phyloP scores from a whole-genome alignment of 805 yeast species.

The Lipomyces kockii region DNA sequence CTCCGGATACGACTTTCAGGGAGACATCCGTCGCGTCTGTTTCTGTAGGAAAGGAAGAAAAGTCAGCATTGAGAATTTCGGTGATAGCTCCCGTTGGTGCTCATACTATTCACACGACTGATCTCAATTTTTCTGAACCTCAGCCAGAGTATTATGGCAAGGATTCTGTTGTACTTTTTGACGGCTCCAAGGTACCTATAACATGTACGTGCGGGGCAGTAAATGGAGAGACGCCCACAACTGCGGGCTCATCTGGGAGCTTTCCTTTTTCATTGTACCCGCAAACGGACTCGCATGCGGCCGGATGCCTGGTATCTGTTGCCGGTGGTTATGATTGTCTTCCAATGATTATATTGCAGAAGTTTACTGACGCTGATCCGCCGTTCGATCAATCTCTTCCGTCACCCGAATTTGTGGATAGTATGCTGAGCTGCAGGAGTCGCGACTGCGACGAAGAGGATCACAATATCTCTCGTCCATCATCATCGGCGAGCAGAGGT shows the following conservation, averaged over 20 bases:
- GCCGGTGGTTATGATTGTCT: constrained; percentile 2
- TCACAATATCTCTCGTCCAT: neutral
- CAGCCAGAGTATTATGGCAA: neutral
- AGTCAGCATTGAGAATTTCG: neutral
- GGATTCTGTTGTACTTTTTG: constrained; percentile 2
- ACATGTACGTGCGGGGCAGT: neutral
- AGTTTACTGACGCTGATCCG: neutral
- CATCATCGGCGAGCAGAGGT: neutral
- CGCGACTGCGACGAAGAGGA: neutral
- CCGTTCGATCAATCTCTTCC: neutral
- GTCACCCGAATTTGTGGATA: neutral
- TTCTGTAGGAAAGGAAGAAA: neutral
- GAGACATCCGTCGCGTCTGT: neutral
- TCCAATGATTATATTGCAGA: constrained; percentile 4
- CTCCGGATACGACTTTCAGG: neutral
- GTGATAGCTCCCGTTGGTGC: neutral
- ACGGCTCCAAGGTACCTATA: neutral
- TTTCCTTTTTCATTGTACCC: constrained; percentile 5
- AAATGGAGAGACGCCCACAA: neutral
- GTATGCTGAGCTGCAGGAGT: neutral
- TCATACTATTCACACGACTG: neutral
- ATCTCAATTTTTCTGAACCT: neutral
- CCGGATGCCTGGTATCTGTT: neutral
- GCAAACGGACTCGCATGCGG: neutral
- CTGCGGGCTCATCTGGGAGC: constrained; percentile 2